Conservation (phyloP, 768 basidiomycete species). For the Amanita pallidorosea region DNA sequence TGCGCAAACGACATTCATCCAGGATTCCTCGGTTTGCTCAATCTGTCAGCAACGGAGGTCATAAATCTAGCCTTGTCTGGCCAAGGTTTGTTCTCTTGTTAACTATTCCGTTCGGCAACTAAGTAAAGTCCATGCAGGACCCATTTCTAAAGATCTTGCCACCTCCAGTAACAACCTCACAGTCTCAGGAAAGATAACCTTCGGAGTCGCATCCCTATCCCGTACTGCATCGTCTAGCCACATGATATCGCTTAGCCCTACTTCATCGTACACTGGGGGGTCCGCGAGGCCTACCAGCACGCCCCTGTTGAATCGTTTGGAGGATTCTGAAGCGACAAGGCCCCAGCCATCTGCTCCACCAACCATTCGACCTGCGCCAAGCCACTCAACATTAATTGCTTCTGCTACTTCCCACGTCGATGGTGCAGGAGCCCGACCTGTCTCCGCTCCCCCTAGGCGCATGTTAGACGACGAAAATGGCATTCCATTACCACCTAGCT, state of each 20-base stretch:
- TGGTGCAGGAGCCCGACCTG: conserved; percentile 9
- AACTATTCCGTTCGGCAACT: conserved; percentile 5
- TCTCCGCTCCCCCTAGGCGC: conserved; percentile 16
- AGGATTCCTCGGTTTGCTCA: conserved; percentile 53
- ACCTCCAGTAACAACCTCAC: conserved; percentile 66
- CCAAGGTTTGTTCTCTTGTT: conserved; percentile 25
- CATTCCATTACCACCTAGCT: conserved; percentile 60
- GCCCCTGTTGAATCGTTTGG: neutral
- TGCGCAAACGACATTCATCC: conserved; percentile 1
- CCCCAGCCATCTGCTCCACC: conserved; percentile 5
- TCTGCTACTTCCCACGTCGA: conserved; percentile 12
- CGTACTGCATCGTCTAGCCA: conserved; percentile 15
- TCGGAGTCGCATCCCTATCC: conserved; percentile 38
- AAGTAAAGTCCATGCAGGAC: conserved; percentile 27
- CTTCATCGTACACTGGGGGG: neutral
- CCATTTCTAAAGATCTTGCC: conserved; percentile 66
- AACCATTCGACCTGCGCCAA: conserved; percentile 15
- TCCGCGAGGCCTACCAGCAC: neutral
- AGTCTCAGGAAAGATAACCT: conserved; percentile 76
- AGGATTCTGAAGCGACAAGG: neutral
- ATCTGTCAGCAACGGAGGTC: conserved; percentile 43
- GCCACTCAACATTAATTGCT: conserved; percentile 15
- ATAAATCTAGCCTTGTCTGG: conserved; percentile 35
- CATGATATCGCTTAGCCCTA: neutral
- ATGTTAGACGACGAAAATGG: conserved; percentile 47